These are phyloP conservation scores for Ganoderma lucidum DNA, from an alignment of 1,284 basidiomycete species.

Conservation along the genomic window DNA sequence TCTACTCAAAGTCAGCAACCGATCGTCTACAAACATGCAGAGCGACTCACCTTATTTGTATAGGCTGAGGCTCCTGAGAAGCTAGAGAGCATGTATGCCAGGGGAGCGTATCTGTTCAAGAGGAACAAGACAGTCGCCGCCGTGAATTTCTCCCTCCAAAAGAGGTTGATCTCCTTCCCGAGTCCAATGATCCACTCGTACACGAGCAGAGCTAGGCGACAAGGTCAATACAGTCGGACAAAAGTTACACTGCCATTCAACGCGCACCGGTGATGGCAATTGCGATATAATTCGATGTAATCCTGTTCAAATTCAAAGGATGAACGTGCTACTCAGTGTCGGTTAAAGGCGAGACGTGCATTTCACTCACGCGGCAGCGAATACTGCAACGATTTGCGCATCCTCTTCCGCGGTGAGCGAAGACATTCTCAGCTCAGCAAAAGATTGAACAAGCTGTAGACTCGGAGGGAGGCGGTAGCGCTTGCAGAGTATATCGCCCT, in stretches of 20 bases:
- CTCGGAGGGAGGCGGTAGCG: neutral
- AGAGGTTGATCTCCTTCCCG: constrained; percentile 19
- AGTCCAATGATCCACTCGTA: constrained; percentile 25
- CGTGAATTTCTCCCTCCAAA: constrained; percentile 20
- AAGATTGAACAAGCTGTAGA: neutral
- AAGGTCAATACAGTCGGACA: neutral
- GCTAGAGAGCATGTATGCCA: constrained; percentile 8
- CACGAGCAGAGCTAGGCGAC: constrained; percentile 13
- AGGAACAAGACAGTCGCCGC: constrained; percentile 18
- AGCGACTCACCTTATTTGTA: neutral
- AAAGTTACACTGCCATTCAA: neutral
- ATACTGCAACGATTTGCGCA: neutral
- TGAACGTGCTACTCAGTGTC: neutral
- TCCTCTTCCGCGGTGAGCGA: neutral
- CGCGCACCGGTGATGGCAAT: neutral
- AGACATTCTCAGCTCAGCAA: neutral
- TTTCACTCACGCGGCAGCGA: neutral
- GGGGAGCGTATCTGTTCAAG: constrained; percentile 17
- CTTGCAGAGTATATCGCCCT: neutral
- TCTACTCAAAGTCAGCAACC: neutral
- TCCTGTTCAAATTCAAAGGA: neutral
- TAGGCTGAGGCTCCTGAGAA: neutral
- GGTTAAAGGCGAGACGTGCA: neutral
- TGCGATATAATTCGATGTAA: neutral
- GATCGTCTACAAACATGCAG: too few species aligned